Evolutionary conservation across 352 stramenopile species (phyloP).

Genomic region (Phytopythium sindhum): DNA sequence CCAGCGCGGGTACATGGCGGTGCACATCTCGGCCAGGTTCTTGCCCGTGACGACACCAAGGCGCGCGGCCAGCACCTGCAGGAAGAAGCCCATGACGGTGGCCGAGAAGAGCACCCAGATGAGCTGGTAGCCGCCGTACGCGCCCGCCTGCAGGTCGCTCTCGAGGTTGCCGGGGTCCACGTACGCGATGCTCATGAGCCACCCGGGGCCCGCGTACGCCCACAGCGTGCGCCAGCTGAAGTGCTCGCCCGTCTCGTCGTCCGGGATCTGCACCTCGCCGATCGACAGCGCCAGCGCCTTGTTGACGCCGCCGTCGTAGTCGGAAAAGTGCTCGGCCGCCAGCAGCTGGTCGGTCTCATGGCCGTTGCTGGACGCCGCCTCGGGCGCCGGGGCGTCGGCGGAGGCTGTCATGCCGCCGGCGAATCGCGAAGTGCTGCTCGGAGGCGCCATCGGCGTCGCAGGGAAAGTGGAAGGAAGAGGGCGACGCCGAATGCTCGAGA

Average conservation of each 20-base stretch:
- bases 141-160: conserved; percentile 92
- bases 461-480: background rate
- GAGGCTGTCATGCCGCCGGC: conserved; percentile 2
- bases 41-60: conserved; percentile 91
- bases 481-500: background rate
- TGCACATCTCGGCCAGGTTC: conserved; percentile 90
- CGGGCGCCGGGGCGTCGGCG: background rate
- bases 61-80: conserved; percentile 91
- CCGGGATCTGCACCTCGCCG: conserved; percentile 47
- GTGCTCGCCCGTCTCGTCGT: conserved; percentile 20
- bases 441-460: background rate
- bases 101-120: conserved; percentile 91
- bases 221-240: conserved; percentile 72
- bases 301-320: conserved; percentile 42
- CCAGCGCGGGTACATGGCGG: conserved; percentile 70
- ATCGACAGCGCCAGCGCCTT: conserved; percentile 47
- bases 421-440: background rate
- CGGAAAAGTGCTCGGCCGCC: background rate
- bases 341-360: conserved; percentile 4
- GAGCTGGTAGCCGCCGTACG: conserved; percentile 87
- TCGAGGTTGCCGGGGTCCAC: conserved; percentile 96
- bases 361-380: background rate
- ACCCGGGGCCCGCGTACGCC: conserved; percentile 79
- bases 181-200: conserved; percentile 95
- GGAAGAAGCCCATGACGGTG: conserved; percentile 90